Evolutionary conservation across 768 basidiomycete species (phyloP), one percentile per base, ranked within the genome.

Genomic region (Tulasnella sp.): DNA sequence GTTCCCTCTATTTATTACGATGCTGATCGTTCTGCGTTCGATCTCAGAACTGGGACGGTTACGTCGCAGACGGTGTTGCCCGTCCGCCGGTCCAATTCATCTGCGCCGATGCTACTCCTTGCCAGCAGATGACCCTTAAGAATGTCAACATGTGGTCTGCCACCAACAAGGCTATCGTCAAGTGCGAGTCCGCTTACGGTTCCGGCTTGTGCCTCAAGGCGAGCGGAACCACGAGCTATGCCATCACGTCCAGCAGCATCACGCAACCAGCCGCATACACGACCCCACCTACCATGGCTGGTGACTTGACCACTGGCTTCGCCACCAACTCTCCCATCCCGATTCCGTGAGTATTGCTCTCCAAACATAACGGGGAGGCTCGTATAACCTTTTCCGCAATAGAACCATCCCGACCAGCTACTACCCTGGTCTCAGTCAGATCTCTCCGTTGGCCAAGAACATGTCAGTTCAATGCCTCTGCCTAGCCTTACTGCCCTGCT

Each of bases 161-260:
- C 42, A 77, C 77, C 16, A 70, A 75, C 72, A 69, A 75, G 75
- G 78, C 77, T 14, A 71, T 76, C 35, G 72, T 76, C 75, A 77
- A 77, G 62, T 79, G 79, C 75, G 76, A 76, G 65, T 77, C 75
- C 65, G 79, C 79, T n/a, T 79, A 76, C 72, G 79, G 79, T 5
- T 59, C 73, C 14, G 79, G 79, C 32, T 34, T 64, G 7, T 79
- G 79, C 70, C 72, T 79, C 70, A 73, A 74, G 68, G 74, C 75
- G 37, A 76, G 77, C 35, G 75, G 74, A 26, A 68, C 75, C 59
- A 71, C 75, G 71, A 76, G 75, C 65, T 78, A 78, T 69, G 75
- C 77, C 32, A 71, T 71, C 32, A 44, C 66, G 4, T 71, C 73
- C 22, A 62, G 62, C 40, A 76, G 76, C 12, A 74, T 75, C 44